phyloP scores from a whole-genome alignment of 352 stramenopile genomes.

The Globisporangium okanoganense region DNA sequence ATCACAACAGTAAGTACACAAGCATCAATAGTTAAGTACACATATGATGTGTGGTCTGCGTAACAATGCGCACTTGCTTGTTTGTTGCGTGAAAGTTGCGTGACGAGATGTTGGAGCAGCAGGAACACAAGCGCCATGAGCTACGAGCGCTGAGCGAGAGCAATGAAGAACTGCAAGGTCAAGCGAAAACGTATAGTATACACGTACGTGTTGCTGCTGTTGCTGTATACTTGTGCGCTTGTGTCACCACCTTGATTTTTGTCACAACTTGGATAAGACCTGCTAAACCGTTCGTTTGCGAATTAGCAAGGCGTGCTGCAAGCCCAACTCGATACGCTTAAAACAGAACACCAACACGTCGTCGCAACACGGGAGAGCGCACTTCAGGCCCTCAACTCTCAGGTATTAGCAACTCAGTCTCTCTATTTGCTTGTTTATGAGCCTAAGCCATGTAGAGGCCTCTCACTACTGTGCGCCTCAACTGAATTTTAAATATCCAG shows the following conservation, averaged over 20 bases:
- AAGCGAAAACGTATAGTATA: not conserved
- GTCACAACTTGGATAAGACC: no score
- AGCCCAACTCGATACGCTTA: constrained; percentile 15
- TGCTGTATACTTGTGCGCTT: not conserved
- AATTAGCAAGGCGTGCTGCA: constrained; percentile 12
- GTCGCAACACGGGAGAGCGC: constrained; percentile 18
- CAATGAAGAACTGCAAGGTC: constrained; percentile 1
- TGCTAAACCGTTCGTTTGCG: no score
- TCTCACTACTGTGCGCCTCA: not conserved
- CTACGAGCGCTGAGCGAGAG: constrained; percentile 1
- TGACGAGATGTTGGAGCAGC: constrained; percentile 7
- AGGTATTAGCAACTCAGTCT: constrained; percentile 14
- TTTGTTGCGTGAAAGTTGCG: constrained; percentile 2
- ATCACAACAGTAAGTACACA: not conserved
- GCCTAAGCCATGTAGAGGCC: not conserved
- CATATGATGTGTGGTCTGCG: not conserved
- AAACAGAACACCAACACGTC: constrained; percentile 19
- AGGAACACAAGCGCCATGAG: constrained; percentile 18
- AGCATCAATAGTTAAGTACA: not conserved
- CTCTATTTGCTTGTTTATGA: not conserved
- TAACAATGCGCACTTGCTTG: not conserved
- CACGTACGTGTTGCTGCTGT: not conserved
- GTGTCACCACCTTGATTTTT: no score
- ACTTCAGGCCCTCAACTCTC: constrained; percentile 7
- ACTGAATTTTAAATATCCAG: constrained; percentile 9